Evolutionary conservation across 192 early-diverging fungal genomes (phyloP).

Genomic region (Umbelopsis isabellina): DNA sequence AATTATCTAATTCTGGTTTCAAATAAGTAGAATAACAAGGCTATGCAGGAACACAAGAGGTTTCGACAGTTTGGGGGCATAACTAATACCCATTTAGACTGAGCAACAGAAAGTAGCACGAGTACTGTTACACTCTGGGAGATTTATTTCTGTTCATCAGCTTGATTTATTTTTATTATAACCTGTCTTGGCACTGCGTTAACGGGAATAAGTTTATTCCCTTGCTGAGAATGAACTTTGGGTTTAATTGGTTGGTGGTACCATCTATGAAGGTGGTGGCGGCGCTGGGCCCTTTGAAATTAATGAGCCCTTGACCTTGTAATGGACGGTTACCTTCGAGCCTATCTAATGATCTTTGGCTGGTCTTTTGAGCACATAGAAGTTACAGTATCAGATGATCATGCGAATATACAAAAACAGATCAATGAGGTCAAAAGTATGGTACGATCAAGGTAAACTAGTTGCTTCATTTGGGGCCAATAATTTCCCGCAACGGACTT

Average conservation of each 20-base stretch:
- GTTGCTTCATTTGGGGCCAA: not conserved
- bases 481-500: too few relatives aligned
- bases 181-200: not conserved
- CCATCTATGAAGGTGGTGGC: not conserved
- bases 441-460: not conserved
- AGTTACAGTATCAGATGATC: too few relatives aligned
- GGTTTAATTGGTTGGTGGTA: not conserved
- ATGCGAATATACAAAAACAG: too few relatives aligned
- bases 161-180: not conserved
- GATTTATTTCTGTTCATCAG: not conserved
- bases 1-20: too few relatives aligned
- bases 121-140: not conserved
- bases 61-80: too few relatives aligned
- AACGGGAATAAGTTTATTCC: conserved; percentile 7
- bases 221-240: conserved; percentile 5
- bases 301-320: too few relatives aligned
- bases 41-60: too few relatives aligned
- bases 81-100: too few relatives aligned
- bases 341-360: too few relatives aligned
- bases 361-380: too few relatives aligned
- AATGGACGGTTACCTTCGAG: too few relatives aligned
- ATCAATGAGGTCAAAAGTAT: not conserved
- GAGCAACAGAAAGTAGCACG: not conserved
- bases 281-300: not conserved
- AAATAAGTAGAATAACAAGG: too few relatives aligned